A percentile compares a stretch with the other conserved stretches of the same genome.
Conservation (phyloP, 352 stramenopile species). For the Nothophytophthora sp. region DNA sequence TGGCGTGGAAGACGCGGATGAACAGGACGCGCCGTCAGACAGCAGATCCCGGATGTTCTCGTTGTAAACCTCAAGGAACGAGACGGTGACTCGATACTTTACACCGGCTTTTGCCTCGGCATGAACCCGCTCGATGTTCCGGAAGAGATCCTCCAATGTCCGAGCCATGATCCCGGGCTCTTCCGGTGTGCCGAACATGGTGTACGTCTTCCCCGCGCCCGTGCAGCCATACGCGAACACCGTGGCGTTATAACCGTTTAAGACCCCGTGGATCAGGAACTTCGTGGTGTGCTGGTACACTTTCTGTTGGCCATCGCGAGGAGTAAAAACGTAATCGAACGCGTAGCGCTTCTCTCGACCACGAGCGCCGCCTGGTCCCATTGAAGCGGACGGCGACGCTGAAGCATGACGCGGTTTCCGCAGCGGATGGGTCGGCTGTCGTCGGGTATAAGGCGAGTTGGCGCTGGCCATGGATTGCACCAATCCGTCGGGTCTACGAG, state of each 20-base stretch:
- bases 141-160: constrained; percentile 87
- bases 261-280: constrained; percentile 85
- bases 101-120: constrained; percentile 11
- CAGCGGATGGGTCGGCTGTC: constrained; percentile 26
- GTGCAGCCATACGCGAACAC: constrained; percentile 93
- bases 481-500: constrained; percentile 22
- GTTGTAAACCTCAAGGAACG: constrained; percentile 93
- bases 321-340: constrained; percentile 90
- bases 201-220: constrained; percentile 91
- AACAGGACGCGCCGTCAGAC: constrained; percentile 22
- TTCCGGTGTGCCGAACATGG: constrained; percentile 86
- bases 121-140: constrained; percentile 51
- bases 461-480: constrained; percentile 9
- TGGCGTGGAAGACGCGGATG: constrained; percentile 15
- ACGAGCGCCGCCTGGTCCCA: constrained; percentile 4
- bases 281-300: constrained; percentile 90
- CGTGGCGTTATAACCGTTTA: constrained; percentile 91
- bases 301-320: constrained; percentile 61
- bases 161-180: constrained; percentile 89
- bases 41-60: constrained; percentile 93
- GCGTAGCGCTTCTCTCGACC: constrained; percentile 86
- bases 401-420: constrained; percentile 40
- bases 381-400: constrained; percentile 15
- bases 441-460: constrained; percentile 14
- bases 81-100: constrained; percentile 68